Percentiles rank a stretch among this genome's conserved stretches.
phyloP scores from a whole-genome alignment of 495 filamentous ascomycete species.

The Annulohypoxylon bovei region DNA sequence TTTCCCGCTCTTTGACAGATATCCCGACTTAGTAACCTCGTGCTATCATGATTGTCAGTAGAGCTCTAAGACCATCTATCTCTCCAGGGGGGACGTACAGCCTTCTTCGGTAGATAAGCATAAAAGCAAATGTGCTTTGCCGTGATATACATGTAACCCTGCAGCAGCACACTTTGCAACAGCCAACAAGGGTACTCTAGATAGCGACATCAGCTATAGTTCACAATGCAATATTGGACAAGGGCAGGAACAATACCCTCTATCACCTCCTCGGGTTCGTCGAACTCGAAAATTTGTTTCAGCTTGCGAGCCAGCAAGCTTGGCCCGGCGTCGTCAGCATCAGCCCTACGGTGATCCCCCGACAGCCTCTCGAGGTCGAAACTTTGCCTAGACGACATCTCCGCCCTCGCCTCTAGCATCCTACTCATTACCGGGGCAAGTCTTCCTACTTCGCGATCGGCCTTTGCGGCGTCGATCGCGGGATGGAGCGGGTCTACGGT shows the following conservation, averaged over 20 bases:
- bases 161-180: slow-evolving; percentile 88
- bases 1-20: slow-evolving; percentile 87
- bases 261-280: slow-evolving; percentile 84
- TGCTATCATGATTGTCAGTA: slow-evolving; percentile 61
- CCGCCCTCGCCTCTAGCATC: slow-evolving; percentile 83
- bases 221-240: background rate
- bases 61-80: background rate
- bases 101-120: slow-evolving; percentile 92
- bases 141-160: slow-evolving; percentile 98
- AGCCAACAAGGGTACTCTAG: slow-evolving; percentile 95
- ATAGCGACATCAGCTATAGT: background rate
- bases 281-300: slow-evolving; percentile 90
- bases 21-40: slow-evolving; percentile 84
- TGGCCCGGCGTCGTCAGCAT: slow-evolving; percentile 50
- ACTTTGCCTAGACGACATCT: slow-evolving; percentile 65
- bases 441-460: slow-evolving; percentile 45
- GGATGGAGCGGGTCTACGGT: slow-evolving; percentile 15
- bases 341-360: slow-evolving; percentile 49
- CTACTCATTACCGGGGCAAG: slow-evolving; percentile 80
- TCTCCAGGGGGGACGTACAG: slow-evolving; percentile 54
- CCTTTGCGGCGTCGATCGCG: slow-evolving; percentile 45
- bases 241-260: slow-evolving; percentile 60
- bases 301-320: slow-evolving; percentile 72
- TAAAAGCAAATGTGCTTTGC: slow-evolving; percentile 95
- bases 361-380: slow-evolving; percentile 60